Evolutionary conservation across 1,284 basidiomycete species (phyloP).

Genomic region (Boletus sp.): DNA sequence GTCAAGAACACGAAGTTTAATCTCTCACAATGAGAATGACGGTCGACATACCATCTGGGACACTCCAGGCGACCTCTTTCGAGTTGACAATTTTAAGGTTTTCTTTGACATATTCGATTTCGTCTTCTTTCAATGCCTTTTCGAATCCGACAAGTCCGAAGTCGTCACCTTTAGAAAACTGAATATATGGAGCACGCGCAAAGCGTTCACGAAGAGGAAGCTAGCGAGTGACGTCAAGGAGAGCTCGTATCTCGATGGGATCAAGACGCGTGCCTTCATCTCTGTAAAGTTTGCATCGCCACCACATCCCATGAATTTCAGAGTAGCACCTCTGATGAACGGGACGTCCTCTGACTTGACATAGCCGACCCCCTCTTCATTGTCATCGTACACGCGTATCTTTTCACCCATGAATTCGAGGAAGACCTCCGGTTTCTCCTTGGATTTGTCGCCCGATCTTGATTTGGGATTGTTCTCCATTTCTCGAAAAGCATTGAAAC

Average conservation of each 20-base stretch:
- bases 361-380: constrained; percentile 57
- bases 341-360: constrained; percentile 76
- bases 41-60: constrained; percentile 55
- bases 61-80: constrained; percentile 62
- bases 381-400: constrained; percentile 64
- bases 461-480: constrained; percentile 55
- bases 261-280: constrained; percentile 57
- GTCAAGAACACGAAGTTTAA: constrained; percentile 4
- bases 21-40: background rate
- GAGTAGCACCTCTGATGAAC: constrained; percentile 69
- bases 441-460: constrained; percentile 46
- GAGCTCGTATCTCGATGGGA: constrained; percentile 4
- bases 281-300: constrained; percentile 69
- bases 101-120: constrained; percentile 65
- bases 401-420: constrained; percentile 73
- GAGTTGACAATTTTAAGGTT: constrained; percentile 64
- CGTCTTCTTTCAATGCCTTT: constrained; percentile 69
- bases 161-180: constrained; percentile 65
- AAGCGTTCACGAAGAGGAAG: constrained; percentile 81
- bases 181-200: constrained; percentile 72
- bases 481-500: constrained; percentile 92
- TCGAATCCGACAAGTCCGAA: constrained; percentile 75
- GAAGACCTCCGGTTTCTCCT: constrained; percentile 59
- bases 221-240: constrained; percentile 39
- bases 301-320: constrained; percentile 75